A percentile compares a stretch with the other conserved stretches of the same genome.
Evolutionary conservation across 164 flowering plant genomes (phyloP).

Genomic region (Liquidambar formosana): DNA sequence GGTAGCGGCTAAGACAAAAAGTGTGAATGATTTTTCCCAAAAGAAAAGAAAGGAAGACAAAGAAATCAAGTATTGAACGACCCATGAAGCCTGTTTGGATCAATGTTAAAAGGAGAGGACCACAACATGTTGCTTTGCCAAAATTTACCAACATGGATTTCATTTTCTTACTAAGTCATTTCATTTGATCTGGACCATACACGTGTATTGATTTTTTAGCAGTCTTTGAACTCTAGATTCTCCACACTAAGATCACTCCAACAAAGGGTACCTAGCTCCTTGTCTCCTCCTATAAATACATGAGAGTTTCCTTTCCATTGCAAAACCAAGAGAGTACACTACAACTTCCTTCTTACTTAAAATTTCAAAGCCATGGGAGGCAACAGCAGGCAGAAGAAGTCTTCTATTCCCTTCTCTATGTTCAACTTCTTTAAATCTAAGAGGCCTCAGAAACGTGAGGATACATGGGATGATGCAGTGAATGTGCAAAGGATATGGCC

Average conservation of each 20-base stretch:
- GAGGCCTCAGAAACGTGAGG: constrained; percentile 4
- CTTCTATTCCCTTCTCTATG: background rate
- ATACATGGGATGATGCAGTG: constrained; percentile 17
- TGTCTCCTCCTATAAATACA: background rate
- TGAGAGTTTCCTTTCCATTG: background rate
- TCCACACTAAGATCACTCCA: constrained; percentile 10
- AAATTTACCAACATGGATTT: background rate
- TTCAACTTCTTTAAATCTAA: constrained; percentile 10
- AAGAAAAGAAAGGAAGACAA: background rate
- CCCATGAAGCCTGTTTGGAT: background rate
- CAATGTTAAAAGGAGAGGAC: background rate
- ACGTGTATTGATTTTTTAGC: too few species aligned
- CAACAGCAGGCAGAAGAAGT: constrained; percentile 14
- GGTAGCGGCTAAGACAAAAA: too few species aligned
- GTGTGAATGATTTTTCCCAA: background rate
- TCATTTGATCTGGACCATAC: background rate
- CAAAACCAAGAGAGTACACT: background rate
- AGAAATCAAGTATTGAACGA: background rate
- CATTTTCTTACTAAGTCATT: background rate
- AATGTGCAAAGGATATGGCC: constrained; percentile 23
- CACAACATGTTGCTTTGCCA: background rate
- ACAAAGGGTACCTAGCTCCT: background rate
- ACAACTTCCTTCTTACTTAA: background rate
- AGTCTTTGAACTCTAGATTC: constrained; percentile 5
- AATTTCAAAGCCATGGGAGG: constrained; percentile 6